Conservation (phyloP, 2,329 filamentous ascomycete genomes). For the Verticillium isaacii region DNA sequence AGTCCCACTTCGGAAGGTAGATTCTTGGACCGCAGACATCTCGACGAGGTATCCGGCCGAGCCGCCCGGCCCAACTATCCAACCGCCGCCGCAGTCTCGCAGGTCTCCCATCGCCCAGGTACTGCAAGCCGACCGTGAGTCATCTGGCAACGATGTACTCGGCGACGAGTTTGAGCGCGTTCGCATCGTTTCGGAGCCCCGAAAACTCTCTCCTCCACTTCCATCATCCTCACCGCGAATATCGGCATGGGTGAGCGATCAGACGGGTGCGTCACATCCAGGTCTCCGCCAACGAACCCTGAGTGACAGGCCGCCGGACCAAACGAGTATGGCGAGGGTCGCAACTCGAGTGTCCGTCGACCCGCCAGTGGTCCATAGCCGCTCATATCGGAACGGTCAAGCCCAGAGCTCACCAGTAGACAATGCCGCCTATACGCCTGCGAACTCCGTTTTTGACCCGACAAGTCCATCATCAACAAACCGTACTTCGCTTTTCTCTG, state of each 20-base stretch:
- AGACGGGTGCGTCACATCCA: not conserved
- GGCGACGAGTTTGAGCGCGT: constrained; percentile 3
- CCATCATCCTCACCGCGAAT: not conserved
- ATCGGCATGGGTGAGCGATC: constrained; percentile 3
- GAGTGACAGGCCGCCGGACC: constrained; percentile 4
- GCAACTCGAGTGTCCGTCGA: not conserved
- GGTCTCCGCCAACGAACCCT: not conserved
- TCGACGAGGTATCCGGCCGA: not conserved
- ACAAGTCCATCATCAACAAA: constrained; percentile 9
- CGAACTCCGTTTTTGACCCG: not conserved
- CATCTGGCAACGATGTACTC: constrained; percentile 1
- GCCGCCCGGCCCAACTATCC: not conserved
- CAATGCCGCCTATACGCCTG: not conserved
- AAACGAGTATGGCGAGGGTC: not conserved
- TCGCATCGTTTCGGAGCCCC: not conserved
- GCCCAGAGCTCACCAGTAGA: not conserved
- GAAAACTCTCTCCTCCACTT: not conserved
- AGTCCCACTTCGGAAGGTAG: not conserved
- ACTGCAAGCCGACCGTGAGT: not conserved
- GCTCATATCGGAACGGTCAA: not conserved
- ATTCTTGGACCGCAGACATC: not conserved
- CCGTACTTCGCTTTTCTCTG: constrained; percentile 7
- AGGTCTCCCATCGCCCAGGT: not conserved
- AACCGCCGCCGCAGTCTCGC: not conserved
- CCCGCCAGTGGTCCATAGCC: not conserved